Evolutionary conservation across 345 rosid species (phyloP), one percentile per base, ranked within the genome.

Genomic region (Dovyalis caffra): DNA sequence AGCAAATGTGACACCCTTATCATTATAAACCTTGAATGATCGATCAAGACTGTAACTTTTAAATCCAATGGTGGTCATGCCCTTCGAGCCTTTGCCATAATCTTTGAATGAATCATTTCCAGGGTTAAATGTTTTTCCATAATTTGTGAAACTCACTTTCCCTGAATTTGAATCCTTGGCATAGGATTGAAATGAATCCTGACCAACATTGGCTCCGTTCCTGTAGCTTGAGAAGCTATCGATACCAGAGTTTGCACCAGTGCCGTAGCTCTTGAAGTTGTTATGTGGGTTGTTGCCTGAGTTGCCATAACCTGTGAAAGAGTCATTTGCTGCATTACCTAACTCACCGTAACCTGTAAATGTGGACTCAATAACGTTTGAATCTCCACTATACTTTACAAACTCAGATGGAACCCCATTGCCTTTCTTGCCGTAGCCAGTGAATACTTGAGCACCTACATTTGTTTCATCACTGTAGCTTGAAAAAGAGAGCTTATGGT

Each of bases 381-480:
- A 74, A 20, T 74, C 78, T 25, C 63, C 29, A 16, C 76, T 66
- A 35, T 81, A 81, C 10, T 56, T 20, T 63, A 38, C 38, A 68
- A 81, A 81, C 37, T 81, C 81, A 9, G 74, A 33, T 34, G 84
- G 84, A 3, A 67, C 76, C 4, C 73, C 69, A 20, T 69, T 81
- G 18, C 81, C 84, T 60, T 53, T 81, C 81, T 81, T 81, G 20
- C 76, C 81, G 38, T 81, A 81, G 66, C 84, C 66, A 3, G 57
- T 69, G 64, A 81, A 81, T 21, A 61, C 5, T 69, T 81, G 47
- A n/a, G 66, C 34, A 6, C 84, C 84, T 18, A 78, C 60, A 71
- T 81, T 81, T 25, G 84, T 81, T 8, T 77, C 73, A 2, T 18
- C 66, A 45, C 76, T 74, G 72, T 81, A 81, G 60, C 51, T 74